These are phyloP conservation scores for Eimeria necatrix DNA, from an alignment of 169 alveolate species.

Conservation along the genomic window DNA sequence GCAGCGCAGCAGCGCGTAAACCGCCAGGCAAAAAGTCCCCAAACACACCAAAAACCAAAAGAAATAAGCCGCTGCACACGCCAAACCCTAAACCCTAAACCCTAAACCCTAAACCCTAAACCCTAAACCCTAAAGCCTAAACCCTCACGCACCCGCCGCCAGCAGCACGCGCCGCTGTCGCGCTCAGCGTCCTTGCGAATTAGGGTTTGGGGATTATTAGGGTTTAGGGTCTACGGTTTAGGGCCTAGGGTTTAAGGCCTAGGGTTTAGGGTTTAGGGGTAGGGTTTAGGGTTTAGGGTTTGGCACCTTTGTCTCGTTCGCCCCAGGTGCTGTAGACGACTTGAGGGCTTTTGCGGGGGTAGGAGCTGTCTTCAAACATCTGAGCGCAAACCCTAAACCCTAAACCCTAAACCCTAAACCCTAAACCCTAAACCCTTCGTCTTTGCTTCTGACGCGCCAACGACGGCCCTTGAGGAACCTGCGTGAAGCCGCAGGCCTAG, in stretches of 20 bases:
- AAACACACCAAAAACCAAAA: not conserved
- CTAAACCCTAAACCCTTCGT: conserved; percentile 24
- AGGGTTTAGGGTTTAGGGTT: no score
- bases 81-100: conserved; percentile 30
- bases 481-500: not conserved
- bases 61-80: not conserved
- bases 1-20: not conserved
- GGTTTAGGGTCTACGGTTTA: not conserved
- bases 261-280: not conserved
- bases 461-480: no score
- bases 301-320: not conserved
- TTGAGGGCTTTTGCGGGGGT: not conserved
- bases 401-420: conserved; percentile 34
- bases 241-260: not conserved
- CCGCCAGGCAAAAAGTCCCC: not conserved
- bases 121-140: conserved; percentile 7
- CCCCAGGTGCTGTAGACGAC: not conserved
- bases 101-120: conserved; percentile 11
- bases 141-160: no score
- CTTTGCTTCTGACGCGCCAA: no score
- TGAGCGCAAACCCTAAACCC: conserved; percentile 26
- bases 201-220: no score
- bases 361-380: not conserved
- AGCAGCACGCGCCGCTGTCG: no score
- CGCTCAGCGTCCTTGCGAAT: no score